Conservation (phyloP, 1,284 basidiomycete genomes). For the Puccinia horiana region DNA sequence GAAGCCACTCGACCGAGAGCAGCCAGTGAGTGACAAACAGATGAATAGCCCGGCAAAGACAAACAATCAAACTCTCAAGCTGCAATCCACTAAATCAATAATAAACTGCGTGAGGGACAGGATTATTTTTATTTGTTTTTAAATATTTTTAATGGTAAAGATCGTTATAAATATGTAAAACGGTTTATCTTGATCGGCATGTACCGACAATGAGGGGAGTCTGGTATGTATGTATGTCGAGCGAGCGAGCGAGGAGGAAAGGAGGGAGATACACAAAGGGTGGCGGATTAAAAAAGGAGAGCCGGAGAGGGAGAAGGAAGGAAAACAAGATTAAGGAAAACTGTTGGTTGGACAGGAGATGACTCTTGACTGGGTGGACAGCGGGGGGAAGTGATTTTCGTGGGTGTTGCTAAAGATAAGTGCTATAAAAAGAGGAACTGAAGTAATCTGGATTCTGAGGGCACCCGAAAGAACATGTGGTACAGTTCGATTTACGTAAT, state of each 20-base stretch:
- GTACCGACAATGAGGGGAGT: not conserved
- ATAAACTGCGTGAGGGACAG: slow-evolving; percentile 15
- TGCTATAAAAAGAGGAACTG: not conserved
- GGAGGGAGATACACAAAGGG: not conserved
- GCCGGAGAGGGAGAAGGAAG: slow-evolving; percentile 11
- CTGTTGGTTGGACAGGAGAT: not conserved
- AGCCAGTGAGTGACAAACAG: slow-evolving; percentile 3
- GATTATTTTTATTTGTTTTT: not conserved
- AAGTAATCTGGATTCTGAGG: not conserved
- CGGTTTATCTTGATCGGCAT: too few relatives aligned
- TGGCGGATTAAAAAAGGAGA: not conserved
- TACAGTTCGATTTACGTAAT: not conserved
- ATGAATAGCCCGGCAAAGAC: slow-evolving; percentile 5
- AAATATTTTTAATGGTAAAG: not conserved
- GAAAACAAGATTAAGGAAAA: slow-evolving; percentile 14
- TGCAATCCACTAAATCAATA: not conserved
- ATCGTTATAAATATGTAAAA: too few relatives aligned
- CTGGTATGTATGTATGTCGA: not conserved
- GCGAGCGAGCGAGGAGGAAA: slow-evolving; percentile 11
- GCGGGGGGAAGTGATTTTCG: too few relatives aligned
- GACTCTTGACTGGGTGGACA: not conserved
- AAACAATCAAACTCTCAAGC: slow-evolving; percentile 24
- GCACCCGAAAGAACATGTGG: not conserved
- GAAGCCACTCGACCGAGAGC: slow-evolving; percentile 5
- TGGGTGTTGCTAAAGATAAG: too few relatives aligned